phyloP scores from a whole-genome alignment of 2,329 filamentous ascomycete genomes.

The Curvularia lunata region DNA sequence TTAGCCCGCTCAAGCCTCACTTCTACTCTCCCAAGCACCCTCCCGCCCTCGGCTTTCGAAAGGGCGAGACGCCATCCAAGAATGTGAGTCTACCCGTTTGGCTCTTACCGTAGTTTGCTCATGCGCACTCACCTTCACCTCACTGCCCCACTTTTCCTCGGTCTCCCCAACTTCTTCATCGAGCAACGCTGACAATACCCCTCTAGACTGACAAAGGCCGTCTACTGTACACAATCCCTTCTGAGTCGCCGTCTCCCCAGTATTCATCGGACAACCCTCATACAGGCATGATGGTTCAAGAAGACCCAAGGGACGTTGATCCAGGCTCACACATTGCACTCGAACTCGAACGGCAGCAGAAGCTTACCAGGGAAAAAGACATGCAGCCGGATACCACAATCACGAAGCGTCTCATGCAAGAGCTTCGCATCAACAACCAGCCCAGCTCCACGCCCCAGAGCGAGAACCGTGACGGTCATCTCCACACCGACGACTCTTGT shows the following conservation, averaged over 20 bases:
- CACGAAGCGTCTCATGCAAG: conserved; percentile 28
- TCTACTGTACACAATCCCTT: conserved; percentile 29
- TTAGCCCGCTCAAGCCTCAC: conserved; percentile 28
- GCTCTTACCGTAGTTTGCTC: conserved; percentile 12
- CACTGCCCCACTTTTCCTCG: conserved; percentile 1
- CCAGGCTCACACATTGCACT: conserved; percentile 20
- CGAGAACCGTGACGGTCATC: background rate
- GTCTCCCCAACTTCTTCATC: background rate
- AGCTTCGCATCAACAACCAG: conserved; percentile 25
- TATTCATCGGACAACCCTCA: conserved; percentile 19
- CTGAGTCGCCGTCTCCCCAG: conserved; percentile 12
- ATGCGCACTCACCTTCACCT: conserved; percentile 15
- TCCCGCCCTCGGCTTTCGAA: conserved; percentile 23
- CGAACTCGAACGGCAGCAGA: conserved; percentile 10
- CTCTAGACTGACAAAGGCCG: conserved; percentile 34
- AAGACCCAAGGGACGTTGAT: conserved; percentile 30
- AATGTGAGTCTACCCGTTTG: conserved; percentile 40
- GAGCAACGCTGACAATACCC: conserved; percentile 16
- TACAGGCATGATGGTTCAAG: conserved; percentile 34
- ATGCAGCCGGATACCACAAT: conserved; percentile 13
- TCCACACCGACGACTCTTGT: conserved; percentile 30
- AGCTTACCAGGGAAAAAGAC: conserved; percentile 5
- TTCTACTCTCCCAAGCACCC: conserved; percentile 43
- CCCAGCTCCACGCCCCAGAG: conserved; percentile 2
- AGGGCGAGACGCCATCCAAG: conserved; percentile 35